phyloP scores from a whole-genome alignment of 805 yeast species.

The Yamadazyma nakazawae region DNA sequence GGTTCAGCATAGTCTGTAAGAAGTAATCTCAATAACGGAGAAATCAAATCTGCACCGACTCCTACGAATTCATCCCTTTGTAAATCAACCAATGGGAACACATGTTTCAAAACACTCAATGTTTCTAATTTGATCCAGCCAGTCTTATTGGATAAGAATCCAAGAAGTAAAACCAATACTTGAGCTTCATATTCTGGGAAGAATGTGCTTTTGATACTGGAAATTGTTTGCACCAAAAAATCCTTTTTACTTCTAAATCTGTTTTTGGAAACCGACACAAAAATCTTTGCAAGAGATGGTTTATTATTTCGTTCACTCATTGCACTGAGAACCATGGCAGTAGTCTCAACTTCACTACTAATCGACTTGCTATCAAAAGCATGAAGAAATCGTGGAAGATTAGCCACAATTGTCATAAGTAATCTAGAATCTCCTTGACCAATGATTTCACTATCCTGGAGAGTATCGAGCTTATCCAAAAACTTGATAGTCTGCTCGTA shows the following conservation, averaged over 20 bases:
- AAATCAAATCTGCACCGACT: conserved; percentile 90
- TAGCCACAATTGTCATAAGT: conserved; percentile 68
- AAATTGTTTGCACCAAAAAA: conserved; percentile 75
- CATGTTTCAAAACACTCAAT: conserved; percentile 65
- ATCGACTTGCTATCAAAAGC: conserved; percentile 59
- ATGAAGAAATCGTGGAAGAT: conserved; percentile 80
- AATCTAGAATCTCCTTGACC: conserved; percentile 69
- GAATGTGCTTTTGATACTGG: conserved; percentile 62
- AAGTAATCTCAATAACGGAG: conserved; percentile 77
- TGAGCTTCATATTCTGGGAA: conserved; percentile 76
- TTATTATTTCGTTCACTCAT: conserved; percentile 60
- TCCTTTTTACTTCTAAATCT: conserved; percentile 89
- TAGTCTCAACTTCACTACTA: conserved; percentile 45
- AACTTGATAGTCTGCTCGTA: conserved; percentile 74
- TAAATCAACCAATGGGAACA: conserved; percentile 76
- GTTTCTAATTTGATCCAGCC: conserved; percentile 81
- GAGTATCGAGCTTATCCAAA: conserved; percentile 63
- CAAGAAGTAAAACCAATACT: conserved; percentile 69
- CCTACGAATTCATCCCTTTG: conserved; percentile 77
- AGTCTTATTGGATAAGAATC: conserved; percentile 71
- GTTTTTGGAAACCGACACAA: conserved; percentile 71
- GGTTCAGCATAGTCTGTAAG: conserved; percentile 85
- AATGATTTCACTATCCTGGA: conserved; percentile 72
- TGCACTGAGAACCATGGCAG: conserved; percentile 43
- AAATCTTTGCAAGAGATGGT: conserved; percentile 62